Conservation (phyloP, 345 rosid genomes). For the Corchorus capsularis region DNA sequence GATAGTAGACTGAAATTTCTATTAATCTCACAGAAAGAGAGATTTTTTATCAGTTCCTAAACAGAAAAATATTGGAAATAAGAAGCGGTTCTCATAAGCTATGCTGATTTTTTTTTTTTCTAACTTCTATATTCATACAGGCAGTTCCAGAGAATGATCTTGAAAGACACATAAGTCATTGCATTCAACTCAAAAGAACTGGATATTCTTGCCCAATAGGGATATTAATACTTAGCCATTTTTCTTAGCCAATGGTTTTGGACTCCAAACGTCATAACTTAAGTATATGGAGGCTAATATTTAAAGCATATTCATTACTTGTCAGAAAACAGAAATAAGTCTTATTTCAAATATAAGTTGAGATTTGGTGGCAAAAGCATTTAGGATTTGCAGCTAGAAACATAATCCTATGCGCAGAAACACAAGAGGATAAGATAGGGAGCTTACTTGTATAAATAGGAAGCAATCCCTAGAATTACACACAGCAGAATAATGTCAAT, state of each 20-base stretch:
- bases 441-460: constrained; percentile 75
- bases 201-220: neutral
- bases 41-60: neutral
- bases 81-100: neutral
- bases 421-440: neutral
- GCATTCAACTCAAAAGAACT: neutral
- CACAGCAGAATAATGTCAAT: constrained; percentile 74
- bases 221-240: neutral
- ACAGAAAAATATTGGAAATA: neutral
- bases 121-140: neutral
- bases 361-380: neutral
- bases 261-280: neutral
- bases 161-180: neutral
- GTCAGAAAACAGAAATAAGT: neutral
- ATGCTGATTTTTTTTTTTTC: neutral
- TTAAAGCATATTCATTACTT: neutral
- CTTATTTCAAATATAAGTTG: neutral
- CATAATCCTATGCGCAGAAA: neutral
- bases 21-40: neutral
- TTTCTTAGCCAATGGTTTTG: neutral
- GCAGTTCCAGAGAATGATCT: neutral
- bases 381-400: constrained; percentile 8
- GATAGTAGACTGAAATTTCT: neutral
- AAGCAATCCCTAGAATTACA: constrained; percentile 67
- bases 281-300: constrained; percentile 1